Evolutionary conservation across 768 basidiomycete species (phyloP).

Genomic region (Dioszegia aurantiaca): DNA sequence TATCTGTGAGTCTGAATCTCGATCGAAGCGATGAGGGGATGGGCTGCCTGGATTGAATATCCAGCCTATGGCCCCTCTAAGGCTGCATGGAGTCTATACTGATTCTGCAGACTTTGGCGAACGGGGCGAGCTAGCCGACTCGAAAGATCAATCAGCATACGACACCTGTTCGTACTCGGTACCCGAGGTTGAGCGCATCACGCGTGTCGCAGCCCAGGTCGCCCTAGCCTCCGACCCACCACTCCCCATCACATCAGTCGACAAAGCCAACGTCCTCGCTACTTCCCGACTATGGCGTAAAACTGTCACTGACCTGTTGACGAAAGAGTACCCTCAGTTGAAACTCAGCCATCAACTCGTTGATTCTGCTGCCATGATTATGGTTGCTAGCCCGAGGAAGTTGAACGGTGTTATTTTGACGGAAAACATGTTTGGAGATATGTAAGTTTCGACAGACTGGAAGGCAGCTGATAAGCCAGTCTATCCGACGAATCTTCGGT

Average conservation of each 20-base stretch:
- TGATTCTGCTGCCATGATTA: slow-evolving; percentile 93
- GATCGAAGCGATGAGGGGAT: too few relatives aligned
- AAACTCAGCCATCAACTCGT: slow-evolving; percentile 86
- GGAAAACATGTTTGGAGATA: slow-evolving; percentile 95
- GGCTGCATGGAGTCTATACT: background rate
- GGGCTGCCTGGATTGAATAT: too few relatives aligned
- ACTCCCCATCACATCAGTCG: slow-evolving; percentile 83
- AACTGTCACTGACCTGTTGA: slow-evolving; percentile 79
- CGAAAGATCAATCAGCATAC: slow-evolving; percentile 60
- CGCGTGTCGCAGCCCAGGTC: slow-evolving; percentile 90
- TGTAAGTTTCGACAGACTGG: slow-evolving; percentile 61
- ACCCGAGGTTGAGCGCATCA: slow-evolving; percentile 86
- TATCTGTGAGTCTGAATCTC: slow-evolving; percentile 60
- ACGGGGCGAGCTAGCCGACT: slow-evolving; percentile 1
- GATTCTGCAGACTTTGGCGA: slow-evolving; percentile 67
- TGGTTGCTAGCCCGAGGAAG: slow-evolving; percentile 82
- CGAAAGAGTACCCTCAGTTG: slow-evolving; percentile 82
- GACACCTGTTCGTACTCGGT: slow-evolving; percentile 93
- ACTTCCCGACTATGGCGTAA: slow-evolving; percentile 91
- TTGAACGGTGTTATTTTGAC: slow-evolving; percentile 93
- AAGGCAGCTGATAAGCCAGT: slow-evolving; percentile 55
- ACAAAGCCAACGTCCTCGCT: slow-evolving; percentile 98
- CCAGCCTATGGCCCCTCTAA: too few relatives aligned
- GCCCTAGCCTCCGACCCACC: slow-evolving; percentile 79
- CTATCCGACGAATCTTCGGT: slow-evolving; percentile 95